Evolutionary conservation across 2,329 filamentous ascomycete species (phyloP), one percentile per base, ranked within the genome.

Genomic region (Achaetomium macrosporum): DNA sequence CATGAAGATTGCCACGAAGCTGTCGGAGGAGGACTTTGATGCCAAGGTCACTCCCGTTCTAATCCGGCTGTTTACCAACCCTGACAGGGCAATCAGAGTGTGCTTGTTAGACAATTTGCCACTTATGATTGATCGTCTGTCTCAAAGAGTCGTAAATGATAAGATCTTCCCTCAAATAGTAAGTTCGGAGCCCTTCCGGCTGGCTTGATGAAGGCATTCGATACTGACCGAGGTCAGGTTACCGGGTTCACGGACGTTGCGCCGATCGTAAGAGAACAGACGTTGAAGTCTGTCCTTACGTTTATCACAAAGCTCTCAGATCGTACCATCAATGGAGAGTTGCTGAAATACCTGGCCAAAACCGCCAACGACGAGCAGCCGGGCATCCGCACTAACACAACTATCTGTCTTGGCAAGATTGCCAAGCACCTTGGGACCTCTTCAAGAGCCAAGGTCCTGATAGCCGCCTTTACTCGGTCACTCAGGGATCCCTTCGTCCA

Each of bases 331-430:
- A 99, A 99, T 61, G 92, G 93, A 50, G 93, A 99, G 62, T 77
- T 99, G 11, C 74, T 99, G 19, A 88, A 87, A 62, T 87, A 95
- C 65, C 78, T 99, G 29, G 93, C 93, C 41, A 96, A 95, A 68
- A 96, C 92, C 1, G 90, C 93, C 42, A 99, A 97, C 63, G 93
- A 99, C 58, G 93, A 97, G 63, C 92, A 99, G 65, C 90, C 93
- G 1, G 93, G 93, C 0, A 99, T 99, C 59, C 83, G 93, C 57
- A 99, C 93, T 9, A 99, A 99, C 67, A 99, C 93, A 0, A 99
- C 93, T 1, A 99, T 99, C 51, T 97, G 92, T 66, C 73, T 99
- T 0, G 93, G 93, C 19, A 97, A 96, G 65, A 96, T 99, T 61
- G 91, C 93, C 13, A 91, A 90, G 62, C 87, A 95, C 63, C 76